Evolutionary conservation across 2,329 filamentous ascomycete species (phyloP), one percentile per base, ranked within the genome.

Genomic region (Apiospora kogelbergensis): DNA sequence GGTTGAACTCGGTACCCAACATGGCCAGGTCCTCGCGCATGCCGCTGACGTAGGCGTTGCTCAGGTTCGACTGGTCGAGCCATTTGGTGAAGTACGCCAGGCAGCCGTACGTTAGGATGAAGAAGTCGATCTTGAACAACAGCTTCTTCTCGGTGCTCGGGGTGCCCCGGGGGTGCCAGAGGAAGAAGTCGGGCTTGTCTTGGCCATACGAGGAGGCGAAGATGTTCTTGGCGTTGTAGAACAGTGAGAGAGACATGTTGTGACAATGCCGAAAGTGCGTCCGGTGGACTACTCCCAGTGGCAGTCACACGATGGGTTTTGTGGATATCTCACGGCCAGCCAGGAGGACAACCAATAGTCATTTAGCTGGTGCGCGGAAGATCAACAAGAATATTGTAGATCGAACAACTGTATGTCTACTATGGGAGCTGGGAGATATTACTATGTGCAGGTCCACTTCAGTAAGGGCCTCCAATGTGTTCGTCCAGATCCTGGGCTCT

Each of bases 71-170:
- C 68, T 72, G 73, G 63, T 78, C 76, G 13, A 78, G 73, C 70
- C 72, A 78, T 65, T 77, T 78, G 26, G 71, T 67, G 63, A 77
- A 76, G 66, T 76, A 77, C 2, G 73, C 73, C 11, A 77, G 69
- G 42, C 72, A 76, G 20, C 72, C 72, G 65, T 76, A 76, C 3
- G 72, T 75, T 11, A 78, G 71, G 68, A 78, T 77, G 72, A 75
- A 76, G 46, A 75, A 73, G 66, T 78, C 76, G 40, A 78, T 73
- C 69, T 78, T 77, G 73, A 75, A 75, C 9, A 78, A 66, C 6
- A 77, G 72, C 70, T 72, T 75, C 73, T 75, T 75, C 70, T 77
- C 76, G 5, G 57, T 45, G 15, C 40, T 1, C 13, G 72, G 6
- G 6, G 74, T 75, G 10, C 72, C 72, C 20, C 72, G 68, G 1